Base-by-base conservation (phyloP, 2,329 filamentous ascomycete genomes). In the Epichloe amarillans region DNA sequence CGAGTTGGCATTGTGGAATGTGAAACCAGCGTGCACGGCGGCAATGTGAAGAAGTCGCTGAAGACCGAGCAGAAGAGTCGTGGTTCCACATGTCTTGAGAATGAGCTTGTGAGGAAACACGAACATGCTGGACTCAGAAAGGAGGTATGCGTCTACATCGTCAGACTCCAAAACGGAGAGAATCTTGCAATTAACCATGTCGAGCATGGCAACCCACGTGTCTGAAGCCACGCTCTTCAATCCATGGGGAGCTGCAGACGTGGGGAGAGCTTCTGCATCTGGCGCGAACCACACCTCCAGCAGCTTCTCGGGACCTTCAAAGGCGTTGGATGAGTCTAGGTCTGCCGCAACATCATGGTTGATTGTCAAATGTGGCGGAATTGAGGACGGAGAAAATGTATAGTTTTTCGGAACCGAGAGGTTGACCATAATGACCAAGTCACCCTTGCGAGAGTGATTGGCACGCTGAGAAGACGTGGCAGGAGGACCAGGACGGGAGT, bases 111-210 rank as follows among this genome's bases (percentile, higher is more conserved):
- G 93, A n/a, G 90, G 89, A 69, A 95, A 98, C 60, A 98, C 88
- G 66, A 98, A 98, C 90, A 98, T 95, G 85, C 93, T 97, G 40
- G 93, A 97, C 72, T 98, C 93, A 56, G 93, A 98, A 51, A 98
- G 77, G 6, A 98, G 81, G 66, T 98, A 98, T 57, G 93, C 91
- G 64, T 98, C 93, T 60, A 97, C 86, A 64, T 91, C 84, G 56
- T 95, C 89, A 23, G 91, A 95, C 65, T 91, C 84, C 56, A 98
- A 80, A 55, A 95, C 85, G 4, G 93, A 98, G 51, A 98, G 76
- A 50, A 98, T 89, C 73, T 98, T 93, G 82, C 93, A 98, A 67
- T 96, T 95, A 70, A 98, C 93, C 64, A 96, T 78, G 66, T 98
- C 93, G 53, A 98, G 80, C 93, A 98, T 96, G 53, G 83, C 83